Evolutionary conservation across 345 rosid species (phyloP).

Genomic region (Salix viminalis): DNA sequence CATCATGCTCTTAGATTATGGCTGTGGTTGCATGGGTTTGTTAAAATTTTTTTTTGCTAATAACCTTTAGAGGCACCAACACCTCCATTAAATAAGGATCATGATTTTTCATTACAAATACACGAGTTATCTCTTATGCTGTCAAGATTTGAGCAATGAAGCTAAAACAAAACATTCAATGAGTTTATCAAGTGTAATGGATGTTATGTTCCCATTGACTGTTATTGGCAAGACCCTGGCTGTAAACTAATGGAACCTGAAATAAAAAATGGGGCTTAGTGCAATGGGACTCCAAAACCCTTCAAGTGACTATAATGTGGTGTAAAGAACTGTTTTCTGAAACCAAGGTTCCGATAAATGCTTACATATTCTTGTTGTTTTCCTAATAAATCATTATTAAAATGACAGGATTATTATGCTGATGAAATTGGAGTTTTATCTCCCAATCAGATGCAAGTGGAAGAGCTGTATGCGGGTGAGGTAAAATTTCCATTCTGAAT

Average conservation of each 20-base stretch:
- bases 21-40: background rate
- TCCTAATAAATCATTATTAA: background rate
- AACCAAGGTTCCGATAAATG: background rate
- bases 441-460: slow-evolving; percentile 89
- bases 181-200: background rate
- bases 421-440: slow-evolving; percentile 97
- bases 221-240: background rate
- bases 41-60: background rate
- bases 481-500: slow-evolving; percentile 37
- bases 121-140: background rate
- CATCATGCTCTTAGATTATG: background rate
- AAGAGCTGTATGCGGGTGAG: slow-evolving; percentile 92
- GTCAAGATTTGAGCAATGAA: no score
- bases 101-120: background rate
- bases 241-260: background rate
- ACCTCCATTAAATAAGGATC: background rate
- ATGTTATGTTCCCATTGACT: background rate
- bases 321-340: background rate
- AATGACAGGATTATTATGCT: slow-evolving; percentile 72
- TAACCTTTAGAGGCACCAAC: background rate
- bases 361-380: background rate
- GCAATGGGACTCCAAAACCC: background rate
- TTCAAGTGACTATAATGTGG: background rate
- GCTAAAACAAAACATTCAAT: no score
- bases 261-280: no score